A percentile compares a stretch with the other conserved stretches of the same genome.
phyloP scores from a whole-genome alignment of 129 eudicot genomes.

The Calendula officinalis region DNA sequence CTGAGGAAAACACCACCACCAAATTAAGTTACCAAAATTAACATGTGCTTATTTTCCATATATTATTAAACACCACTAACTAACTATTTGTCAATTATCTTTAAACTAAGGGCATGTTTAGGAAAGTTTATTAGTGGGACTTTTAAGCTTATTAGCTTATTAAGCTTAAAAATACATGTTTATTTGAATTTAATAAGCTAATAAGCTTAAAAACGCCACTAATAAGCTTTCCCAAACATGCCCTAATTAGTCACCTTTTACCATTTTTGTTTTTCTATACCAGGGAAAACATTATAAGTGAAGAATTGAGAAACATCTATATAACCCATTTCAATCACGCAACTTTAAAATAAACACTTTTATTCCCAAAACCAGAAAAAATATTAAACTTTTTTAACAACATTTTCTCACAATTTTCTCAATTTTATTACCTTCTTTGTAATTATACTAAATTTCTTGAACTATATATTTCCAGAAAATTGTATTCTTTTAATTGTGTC shows the following conservation, averaged over 20 bases:
- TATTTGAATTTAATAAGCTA: too few relatives aligned
- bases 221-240: too few relatives aligned
- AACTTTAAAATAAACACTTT: slow-evolving; percentile 3
- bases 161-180: too few relatives aligned
- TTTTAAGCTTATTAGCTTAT: too few relatives aligned
- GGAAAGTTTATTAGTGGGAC: too few relatives aligned
- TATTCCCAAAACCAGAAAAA: slow-evolving; percentile 11
- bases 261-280: not conserved
- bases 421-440: not conserved
- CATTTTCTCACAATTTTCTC: not conserved
- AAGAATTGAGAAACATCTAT: slow-evolving; percentile 18
- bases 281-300: not conserved
- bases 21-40: not conserved
- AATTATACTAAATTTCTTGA: not conserved
- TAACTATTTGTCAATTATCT: not conserved
- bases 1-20: slow-evolving; percentile 26
- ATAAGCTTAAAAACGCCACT: too few relatives aligned
- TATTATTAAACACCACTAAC: too few relatives aligned
- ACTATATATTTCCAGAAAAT: not conserved
- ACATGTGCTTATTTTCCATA: too few relatives aligned
- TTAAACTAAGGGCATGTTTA: too few relatives aligned
- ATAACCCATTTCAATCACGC: not conserved
- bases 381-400: slow-evolving; percentile 7
- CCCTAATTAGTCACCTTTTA: not conserved
- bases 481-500: too few relatives aligned